These are phyloP conservation scores for Exophiala mesophila DNA, from an alignment of 2,329 filamentous ascomycete species.

Conservation along the genomic window DNA sequence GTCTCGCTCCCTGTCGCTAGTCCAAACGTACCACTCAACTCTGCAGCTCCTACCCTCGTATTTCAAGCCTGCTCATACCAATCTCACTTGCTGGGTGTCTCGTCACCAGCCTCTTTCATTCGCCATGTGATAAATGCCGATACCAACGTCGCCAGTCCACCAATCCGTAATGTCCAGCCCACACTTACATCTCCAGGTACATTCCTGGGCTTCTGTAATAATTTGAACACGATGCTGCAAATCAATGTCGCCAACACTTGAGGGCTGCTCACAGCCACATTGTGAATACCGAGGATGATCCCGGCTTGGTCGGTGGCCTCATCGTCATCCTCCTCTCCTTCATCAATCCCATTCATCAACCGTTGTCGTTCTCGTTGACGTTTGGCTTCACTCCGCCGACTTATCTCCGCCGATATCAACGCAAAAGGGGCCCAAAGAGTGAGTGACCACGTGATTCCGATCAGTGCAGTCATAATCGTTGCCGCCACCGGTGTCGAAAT, in stretches of 20 bases:
- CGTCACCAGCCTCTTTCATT: slow-evolving; percentile 23
- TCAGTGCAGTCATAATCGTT: slow-evolving; percentile 70
- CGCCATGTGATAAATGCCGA: slow-evolving; percentile 53
- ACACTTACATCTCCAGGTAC: slow-evolving; percentile 81
- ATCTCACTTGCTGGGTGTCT: slow-evolving; percentile 12
- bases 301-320: slow-evolving; percentile 70
- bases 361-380: slow-evolving; percentile 40
- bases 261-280: slow-evolving; percentile 86
- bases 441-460: slow-evolving; percentile 88
- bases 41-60: too few relatives aligned
- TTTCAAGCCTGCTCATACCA: not conserved
- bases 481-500: slow-evolving; percentile 67
- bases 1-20: too few relatives aligned
- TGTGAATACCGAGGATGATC: slow-evolving; percentile 90
- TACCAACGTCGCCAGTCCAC: slow-evolving; percentile 70
- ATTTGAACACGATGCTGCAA: slow-evolving; percentile 76
- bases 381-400: slow-evolving; percentile 66
- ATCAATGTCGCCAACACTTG: slow-evolving; percentile 86
- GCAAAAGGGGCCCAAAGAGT: slow-evolving; percentile 94
- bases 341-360: slow-evolving; percentile 27
- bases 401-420: slow-evolving; percentile 89
- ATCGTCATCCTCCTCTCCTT: slow-evolving; percentile 26
- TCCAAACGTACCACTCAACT: too few relatives aligned
- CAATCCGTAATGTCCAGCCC: slow-evolving; percentile 77
- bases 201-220: slow-evolving; percentile 82